Conservation (phyloP, 305 asterid species). For the Euphrasia arctica region DNA sequence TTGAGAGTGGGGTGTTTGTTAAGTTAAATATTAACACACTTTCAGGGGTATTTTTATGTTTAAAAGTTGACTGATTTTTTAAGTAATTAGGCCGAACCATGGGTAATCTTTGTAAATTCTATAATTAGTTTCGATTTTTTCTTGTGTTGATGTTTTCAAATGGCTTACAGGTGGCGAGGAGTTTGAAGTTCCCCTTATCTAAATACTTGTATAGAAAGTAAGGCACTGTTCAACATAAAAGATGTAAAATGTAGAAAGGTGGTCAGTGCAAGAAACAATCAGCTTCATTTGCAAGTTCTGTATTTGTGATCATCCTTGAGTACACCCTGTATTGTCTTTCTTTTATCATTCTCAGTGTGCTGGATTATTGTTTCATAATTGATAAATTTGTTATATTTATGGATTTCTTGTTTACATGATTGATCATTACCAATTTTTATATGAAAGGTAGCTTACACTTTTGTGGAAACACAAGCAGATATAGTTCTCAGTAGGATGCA, state of each 20-base stretch:
- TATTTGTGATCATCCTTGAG: background rate
- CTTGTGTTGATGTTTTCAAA: slow-evolving; percentile 26
- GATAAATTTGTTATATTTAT: slow-evolving; percentile 11
- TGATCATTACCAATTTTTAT: background rate
- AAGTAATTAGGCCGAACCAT: background rate
- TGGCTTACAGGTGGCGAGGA: slow-evolving; percentile 71
- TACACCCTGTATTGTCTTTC: slow-evolving; percentile 1
- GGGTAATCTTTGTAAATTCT: background rate
- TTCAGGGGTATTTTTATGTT: background rate
- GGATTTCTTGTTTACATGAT: background rate
- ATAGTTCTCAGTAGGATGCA: too few relatives aligned
- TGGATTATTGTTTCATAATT: slow-evolving; percentile 5
- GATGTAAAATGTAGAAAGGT: background rate
- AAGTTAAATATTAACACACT: background rate
- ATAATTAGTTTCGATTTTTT: slow-evolving; percentile 8
- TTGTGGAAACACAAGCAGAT: too few relatives aligned
- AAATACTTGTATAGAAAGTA: slow-evolving; percentile 73
- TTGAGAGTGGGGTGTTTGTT: background rate
- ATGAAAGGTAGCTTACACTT: too few relatives aligned
- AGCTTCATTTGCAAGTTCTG: background rate
- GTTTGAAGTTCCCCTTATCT: slow-evolving; percentile 79
- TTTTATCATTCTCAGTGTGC: background rate
- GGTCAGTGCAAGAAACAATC: background rate
- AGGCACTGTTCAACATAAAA: slow-evolving; percentile 16
- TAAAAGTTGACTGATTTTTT: background rate